Evolutionary conservation across 108 stramenopile species (phyloP), one percentile per base, ranked within the genome.

Genomic region (Fistulifera pelliculosa): DNA sequence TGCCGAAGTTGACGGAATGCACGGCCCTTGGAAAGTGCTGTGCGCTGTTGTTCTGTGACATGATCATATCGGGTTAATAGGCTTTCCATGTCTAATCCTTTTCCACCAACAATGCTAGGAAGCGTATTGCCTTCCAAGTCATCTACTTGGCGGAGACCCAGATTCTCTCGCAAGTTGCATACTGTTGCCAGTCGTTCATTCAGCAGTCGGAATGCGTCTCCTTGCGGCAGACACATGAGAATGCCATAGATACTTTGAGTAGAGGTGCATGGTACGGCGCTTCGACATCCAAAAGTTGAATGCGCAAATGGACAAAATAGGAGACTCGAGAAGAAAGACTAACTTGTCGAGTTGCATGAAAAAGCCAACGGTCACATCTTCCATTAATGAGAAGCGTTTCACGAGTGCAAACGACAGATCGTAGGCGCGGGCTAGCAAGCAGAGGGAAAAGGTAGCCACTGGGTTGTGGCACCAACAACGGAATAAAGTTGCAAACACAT

Each of bases 311-410:
- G n/a, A 97, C 60, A 70, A 97, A 99, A 96, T 89, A 5, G 98
- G 98, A 51, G 91, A 94, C 66, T 99, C 98, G 47, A 99, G 65
- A 49, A 99, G 63, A 51, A 97, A 95, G 26, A 99, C 95, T 21
- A 97, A 72, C 58, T 97, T 97, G 77, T 99, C 98, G 38, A 96
- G 73, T 65, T 99, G 95, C 95, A 99, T 96, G 38, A 99, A 71
- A 54, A 97, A 94, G 8, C 96, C 98, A 18, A 97, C 96, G 14
- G 94, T 87, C 3, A 99, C 89, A 31, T 95, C 87, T 35, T 95
- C 87, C 62, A 93, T 74, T 52, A 91, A 80, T 0, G 87, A 85
- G 57, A 96, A 89, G 3, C 81, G 75, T 60, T 86, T 74, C 8
- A 96, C 83, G 48, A 99, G 75, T n/a, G 78, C 76, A 67, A 91